These are phyloP conservation scores for Jatropha curcas DNA, from an alignment of 345 rosid genomes.

Conservation along the genomic window DNA sequence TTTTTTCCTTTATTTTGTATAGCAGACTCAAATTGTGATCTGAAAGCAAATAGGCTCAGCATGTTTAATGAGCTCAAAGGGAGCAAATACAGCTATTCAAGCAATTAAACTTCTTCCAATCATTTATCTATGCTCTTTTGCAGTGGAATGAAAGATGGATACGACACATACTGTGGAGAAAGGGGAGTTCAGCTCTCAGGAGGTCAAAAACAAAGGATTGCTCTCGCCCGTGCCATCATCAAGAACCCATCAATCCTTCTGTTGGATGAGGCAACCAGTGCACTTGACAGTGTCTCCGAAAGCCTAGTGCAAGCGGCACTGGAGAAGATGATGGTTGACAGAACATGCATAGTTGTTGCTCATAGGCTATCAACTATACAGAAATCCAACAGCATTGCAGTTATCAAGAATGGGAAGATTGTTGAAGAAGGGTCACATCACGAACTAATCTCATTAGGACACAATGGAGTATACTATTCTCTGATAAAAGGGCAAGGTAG, in stretches of 20 bases:
- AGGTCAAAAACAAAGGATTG: slow-evolving; percentile 76
- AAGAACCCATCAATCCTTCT: slow-evolving; percentile 64
- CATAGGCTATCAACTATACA: slow-evolving; percentile 62
- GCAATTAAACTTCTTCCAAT: background rate
- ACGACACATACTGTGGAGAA: slow-evolving; percentile 61
- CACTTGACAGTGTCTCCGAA: slow-evolving; percentile 62
- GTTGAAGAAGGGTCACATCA: slow-evolving; percentile 57
- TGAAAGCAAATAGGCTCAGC: background rate
- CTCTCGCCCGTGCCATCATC: slow-evolving; percentile 68
- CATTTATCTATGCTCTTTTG: background rate
- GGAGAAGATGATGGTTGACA: slow-evolving; percentile 62
- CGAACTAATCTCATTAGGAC: slow-evolving; percentile 47
- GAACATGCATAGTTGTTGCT: slow-evolving; percentile 56
- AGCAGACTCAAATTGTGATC: background rate
- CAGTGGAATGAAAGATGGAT: slow-evolving; percentile 74
- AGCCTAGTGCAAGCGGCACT: slow-evolving; percentile 60
- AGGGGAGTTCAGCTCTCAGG: slow-evolving; percentile 69
- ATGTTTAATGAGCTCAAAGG: background rate
- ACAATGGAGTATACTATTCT: slow-evolving; percentile 42
- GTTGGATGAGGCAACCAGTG: slow-evolving; percentile 78
- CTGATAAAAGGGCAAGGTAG: slow-evolving; percentile 38
- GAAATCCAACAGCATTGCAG: slow-evolving; percentile 52
- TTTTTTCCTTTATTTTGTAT: background rate
- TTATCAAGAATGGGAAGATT: slow-evolving; percentile 52
- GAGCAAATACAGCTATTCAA: background rate